These are phyloP conservation scores for Acacia pycnantha DNA, from an alignment of 331 rosid species.

Conservation along the genomic window DNA sequence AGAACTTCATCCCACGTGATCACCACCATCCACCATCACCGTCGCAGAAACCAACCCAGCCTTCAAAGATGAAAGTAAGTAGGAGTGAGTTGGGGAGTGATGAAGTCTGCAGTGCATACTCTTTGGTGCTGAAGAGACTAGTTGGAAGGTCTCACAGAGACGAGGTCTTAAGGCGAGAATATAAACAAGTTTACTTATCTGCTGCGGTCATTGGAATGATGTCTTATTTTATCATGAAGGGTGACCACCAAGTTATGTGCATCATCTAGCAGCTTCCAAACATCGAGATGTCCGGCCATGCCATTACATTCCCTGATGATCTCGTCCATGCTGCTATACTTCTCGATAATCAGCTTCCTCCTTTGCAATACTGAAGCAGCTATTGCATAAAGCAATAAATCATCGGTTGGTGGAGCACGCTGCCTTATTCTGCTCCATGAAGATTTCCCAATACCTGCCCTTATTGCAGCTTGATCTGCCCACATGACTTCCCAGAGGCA, in stretches of 20 bases:
- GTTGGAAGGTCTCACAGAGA: constrained; percentile 7
- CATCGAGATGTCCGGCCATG: constrained; percentile 97
- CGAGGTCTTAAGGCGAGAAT: constrained; percentile 9
- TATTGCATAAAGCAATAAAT: constrained; percentile 85
- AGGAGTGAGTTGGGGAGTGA: constrained; percentile 1
- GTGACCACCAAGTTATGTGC: constrained; percentile 94
- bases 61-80: not conserved
- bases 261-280: constrained; percentile 97
- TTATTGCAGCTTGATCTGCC: constrained; percentile 98
- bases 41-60: not conserved
- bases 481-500: constrained; percentile 99
- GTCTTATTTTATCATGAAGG: constrained; percentile 88
- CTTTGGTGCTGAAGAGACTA: constrained; percentile 27
- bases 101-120: constrained; percentile 20
- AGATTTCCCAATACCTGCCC: constrained; percentile 93
- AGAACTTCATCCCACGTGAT: not conserved
- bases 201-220: constrained; percentile 52
- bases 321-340: constrained; percentile 98
- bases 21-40: not conserved
- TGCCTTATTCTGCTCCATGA: constrained; percentile 97
- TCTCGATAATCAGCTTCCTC: constrained; percentile 89
- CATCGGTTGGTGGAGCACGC: constrained; percentile 97
- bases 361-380: constrained; percentile 94
- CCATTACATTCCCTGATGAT: constrained; percentile 95
- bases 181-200: constrained; percentile 26